A percentile compares a stretch with the other conserved stretches of the same genome.
Evolutionary conservation across 2,329 filamentous ascomycete species (phyloP).

Genomic region (Pyrenophora tritici-repentis): DNA sequence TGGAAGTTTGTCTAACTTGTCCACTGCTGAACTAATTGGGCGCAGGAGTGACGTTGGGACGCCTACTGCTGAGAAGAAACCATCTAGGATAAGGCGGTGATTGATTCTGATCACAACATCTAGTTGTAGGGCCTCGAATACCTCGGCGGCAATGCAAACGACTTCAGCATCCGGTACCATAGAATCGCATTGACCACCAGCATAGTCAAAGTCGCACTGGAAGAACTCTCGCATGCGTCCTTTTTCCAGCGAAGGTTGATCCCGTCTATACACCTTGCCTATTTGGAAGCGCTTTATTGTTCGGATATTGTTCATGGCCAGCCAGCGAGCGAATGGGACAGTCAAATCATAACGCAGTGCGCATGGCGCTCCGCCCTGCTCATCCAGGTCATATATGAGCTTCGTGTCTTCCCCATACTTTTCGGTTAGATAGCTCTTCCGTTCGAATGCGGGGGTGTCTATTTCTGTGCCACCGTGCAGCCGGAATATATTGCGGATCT

Average conservation of each 20-base stretch:
- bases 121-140: conserved; percentile 78
- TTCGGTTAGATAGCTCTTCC: conserved; percentile 79
- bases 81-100: conserved; percentile 87
- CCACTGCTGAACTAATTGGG: conserved; percentile 83
- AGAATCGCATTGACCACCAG: conserved; percentile 73
- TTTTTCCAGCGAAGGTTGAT: conserved; percentile 77
- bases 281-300: conserved; percentile 92
- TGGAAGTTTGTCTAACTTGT: conserved; percentile 87
- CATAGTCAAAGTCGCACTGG: conserved; percentile 95
- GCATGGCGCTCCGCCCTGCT: conserved; percentile 82
- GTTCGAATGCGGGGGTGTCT: conserved; percentile 71
- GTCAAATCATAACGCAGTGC: conserved; percentile 84
- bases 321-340: conserved; percentile 85
- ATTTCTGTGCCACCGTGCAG: conserved; percentile 23
- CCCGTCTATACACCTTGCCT: conserved; percentile 82
- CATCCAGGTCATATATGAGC: conserved; percentile 84
- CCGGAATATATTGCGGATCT: conserved; percentile 21
- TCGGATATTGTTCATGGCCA: conserved; percentile 84
- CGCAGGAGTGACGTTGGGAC: conserved; percentile 83
- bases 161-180: conserved; percentile 93
- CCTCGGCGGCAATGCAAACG: conserved; percentile 76
- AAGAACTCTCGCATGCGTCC: conserved; percentile 94
- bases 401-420: conserved; percentile 92
- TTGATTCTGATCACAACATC: conserved; percentile 83
- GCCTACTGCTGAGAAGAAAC: conserved; percentile 83